Evolutionary conservation across 495 filamentous ascomycete species (phyloP).

Genomic region (Hyaloscypha bicolor): DNA sequence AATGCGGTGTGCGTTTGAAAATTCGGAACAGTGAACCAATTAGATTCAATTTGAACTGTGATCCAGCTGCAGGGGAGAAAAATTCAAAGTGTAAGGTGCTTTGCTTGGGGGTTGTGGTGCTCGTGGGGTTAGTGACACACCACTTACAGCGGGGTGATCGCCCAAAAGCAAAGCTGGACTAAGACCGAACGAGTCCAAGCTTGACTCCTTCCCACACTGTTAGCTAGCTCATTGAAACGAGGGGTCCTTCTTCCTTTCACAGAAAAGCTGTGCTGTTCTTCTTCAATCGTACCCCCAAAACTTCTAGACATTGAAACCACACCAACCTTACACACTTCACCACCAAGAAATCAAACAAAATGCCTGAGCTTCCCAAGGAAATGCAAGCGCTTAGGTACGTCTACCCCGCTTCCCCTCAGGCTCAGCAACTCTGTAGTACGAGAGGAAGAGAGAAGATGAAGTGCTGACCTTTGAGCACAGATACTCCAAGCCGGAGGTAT

Average conservation of each 20-base stretch:
- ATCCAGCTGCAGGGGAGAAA: not conserved
- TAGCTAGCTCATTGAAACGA: not conserved
- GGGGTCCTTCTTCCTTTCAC: conserved; percentile 6
- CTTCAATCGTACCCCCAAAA: conserved; percentile 14
- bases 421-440: not conserved
- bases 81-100: not conserved
- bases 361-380: conserved; percentile 48
- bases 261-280: conserved; percentile 9
- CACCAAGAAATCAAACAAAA: conserved; percentile 19
- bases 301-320: not conserved
- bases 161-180: not conserved
- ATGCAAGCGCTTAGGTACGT: conserved; percentile 63
- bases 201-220: conserved; percentile 1
- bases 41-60: not conserved
- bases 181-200: not conserved
- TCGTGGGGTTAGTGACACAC: not conserved
- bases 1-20: conserved; percentile 2
- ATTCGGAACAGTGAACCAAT: not conserved
- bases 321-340: not conserved
- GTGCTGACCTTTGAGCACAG: conserved; percentile 37
- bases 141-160: conserved; percentile 9
- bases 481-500: conserved; percentile 63
- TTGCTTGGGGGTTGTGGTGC: not conserved
- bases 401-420: conserved; percentile 11
- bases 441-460: not conserved